Evolutionary conservation across 2,329 filamentous ascomycete genomes (phyloP).

Genomic region (Fusarium sororula): DNA sequence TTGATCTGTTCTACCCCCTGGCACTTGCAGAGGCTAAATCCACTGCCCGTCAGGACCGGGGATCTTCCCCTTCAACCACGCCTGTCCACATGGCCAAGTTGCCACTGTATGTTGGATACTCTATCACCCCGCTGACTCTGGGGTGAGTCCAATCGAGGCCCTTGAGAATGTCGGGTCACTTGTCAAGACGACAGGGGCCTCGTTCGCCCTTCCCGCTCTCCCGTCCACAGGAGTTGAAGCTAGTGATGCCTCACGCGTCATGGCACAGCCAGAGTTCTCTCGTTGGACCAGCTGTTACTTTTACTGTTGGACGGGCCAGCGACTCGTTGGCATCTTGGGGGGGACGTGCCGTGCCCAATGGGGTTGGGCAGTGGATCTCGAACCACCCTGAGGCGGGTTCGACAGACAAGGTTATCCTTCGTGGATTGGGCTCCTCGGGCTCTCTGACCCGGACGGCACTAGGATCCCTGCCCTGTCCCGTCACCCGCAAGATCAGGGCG

Average conservation of each 20-base stretch:
- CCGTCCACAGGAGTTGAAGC: background rate
- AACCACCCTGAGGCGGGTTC: conserved; percentile 28
- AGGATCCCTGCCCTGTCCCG: conserved; percentile 8
- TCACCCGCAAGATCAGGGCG: conserved; percentile 7
- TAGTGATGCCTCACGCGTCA: conserved; percentile 26
- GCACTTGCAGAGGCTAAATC: conserved; percentile 15
- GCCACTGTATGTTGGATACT: conserved; percentile 18
- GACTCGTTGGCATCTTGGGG: conserved; percentile 1
- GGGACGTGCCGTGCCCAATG: conserved; percentile 37
- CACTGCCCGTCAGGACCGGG: conserved; percentile 18
- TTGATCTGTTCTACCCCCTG: conserved; percentile 6
- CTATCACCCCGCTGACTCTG: conserved; percentile 21
- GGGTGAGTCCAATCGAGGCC: conserved; percentile 26
- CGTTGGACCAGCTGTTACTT: conserved; percentile 32
- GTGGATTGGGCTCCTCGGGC: conserved; percentile 41
- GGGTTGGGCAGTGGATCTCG: conserved; percentile 41
- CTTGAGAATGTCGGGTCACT: conserved; percentile 17
- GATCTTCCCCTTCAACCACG: conserved; percentile 30
- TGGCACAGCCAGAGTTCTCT: background rate
- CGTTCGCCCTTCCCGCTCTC: conserved; percentile 22
- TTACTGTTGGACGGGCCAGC: background rate
- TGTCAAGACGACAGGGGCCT: background rate
- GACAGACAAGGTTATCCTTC: conserved; percentile 31
- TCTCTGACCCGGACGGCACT: conserved; percentile 20
- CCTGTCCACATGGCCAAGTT: conserved; percentile 33